Conservation (phyloP, 345 rosid species). For the Cochlearia excelsa region DNA sequence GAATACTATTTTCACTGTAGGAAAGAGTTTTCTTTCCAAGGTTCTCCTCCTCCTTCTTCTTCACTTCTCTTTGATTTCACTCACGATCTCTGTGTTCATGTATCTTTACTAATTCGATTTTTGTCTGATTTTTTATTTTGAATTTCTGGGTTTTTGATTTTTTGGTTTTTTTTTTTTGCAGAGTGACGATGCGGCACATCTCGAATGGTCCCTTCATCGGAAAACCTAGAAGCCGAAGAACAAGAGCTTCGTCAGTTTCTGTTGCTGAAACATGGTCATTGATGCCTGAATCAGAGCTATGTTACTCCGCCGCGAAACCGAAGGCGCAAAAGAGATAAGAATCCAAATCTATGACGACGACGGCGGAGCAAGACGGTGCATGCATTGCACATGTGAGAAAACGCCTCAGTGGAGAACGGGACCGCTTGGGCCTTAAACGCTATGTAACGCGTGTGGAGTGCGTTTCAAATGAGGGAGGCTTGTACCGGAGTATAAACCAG, state of each 20-base stretch:
- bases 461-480: conserved; percentile 73
- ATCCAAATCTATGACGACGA: neutral
- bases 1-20: conserved; percentile 23
- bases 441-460: conserved; percentile 61
- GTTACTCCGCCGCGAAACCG: conserved; percentile 28
- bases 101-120: conserved; percentile 15
- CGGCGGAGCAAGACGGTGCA: conserved; percentile 50
- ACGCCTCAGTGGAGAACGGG: conserved; percentile 91
- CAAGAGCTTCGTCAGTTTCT: conserved; percentile 34
- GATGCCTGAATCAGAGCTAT: conserved; percentile 31
- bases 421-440: conserved; percentile 43
- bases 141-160: neutral
- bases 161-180: conserved; percentile 23
- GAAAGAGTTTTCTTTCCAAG: conserved; percentile 29
- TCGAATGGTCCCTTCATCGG: conserved; percentile 64
- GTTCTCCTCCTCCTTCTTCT: conserved; percentile 18
- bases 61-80: conserved; percentile 45
- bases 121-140: neutral
- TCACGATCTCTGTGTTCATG: conserved; percentile 64
- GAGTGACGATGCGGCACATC: conserved; percentile 84
- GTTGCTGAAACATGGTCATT: conserved; percentile 36
- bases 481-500: conserved; percentile 58
- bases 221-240: conserved; percentile 50
- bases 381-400: conserved; percentile 76
- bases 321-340: conserved; percentile 26